Evolutionary conservation across 352 stramenopile genomes (phyloP).

Genomic region (Pythium pyrilobum): DNA sequence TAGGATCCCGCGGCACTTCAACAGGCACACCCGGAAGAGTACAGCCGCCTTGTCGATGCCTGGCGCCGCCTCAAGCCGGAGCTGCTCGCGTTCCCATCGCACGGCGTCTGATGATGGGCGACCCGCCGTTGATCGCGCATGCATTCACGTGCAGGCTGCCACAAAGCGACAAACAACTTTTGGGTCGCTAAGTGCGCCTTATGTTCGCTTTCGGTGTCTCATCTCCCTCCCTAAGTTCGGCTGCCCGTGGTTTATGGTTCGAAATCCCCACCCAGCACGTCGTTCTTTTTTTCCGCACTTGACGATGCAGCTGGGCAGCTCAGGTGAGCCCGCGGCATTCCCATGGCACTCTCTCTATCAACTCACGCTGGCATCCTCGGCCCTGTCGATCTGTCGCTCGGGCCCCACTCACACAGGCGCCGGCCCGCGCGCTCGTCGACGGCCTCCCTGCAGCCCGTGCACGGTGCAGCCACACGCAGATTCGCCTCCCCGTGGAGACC

Average conservation of each 20-base stretch:
- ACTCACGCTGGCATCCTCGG: neutral
- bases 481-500: too few relatives aligned
- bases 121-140: neutral
- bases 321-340: neutral
- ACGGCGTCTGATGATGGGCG: slow-evolving; percentile 18
- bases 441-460: too few relatives aligned
- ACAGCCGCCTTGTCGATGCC: slow-evolving; percentile 60
- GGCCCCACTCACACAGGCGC: too few relatives aligned
- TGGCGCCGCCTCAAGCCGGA: slow-evolving; percentile 72
- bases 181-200: neutral
- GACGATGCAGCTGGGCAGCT: neutral
- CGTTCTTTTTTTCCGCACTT: slow-evolving; percentile 8
- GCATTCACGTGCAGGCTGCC: neutral
- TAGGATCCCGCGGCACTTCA: slow-evolving; percentile 68
- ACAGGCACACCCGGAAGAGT: slow-evolving; percentile 63
- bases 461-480: too few relatives aligned
- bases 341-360: slow-evolving; percentile 5
- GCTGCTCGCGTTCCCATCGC: slow-evolving; percentile 31
- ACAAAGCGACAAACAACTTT: neutral
- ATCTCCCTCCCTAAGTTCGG: slow-evolving; percentile 2
- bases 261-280: neutral
- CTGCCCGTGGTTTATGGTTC: too few relatives aligned
- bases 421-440: too few relatives aligned
- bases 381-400: too few relatives aligned
- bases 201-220: too few relatives aligned